These are phyloP conservation scores for Arthrobotrys conoides DNA, from an alignment of 2,329 filamentous ascomycete genomes.

Conservation along the genomic window DNA sequence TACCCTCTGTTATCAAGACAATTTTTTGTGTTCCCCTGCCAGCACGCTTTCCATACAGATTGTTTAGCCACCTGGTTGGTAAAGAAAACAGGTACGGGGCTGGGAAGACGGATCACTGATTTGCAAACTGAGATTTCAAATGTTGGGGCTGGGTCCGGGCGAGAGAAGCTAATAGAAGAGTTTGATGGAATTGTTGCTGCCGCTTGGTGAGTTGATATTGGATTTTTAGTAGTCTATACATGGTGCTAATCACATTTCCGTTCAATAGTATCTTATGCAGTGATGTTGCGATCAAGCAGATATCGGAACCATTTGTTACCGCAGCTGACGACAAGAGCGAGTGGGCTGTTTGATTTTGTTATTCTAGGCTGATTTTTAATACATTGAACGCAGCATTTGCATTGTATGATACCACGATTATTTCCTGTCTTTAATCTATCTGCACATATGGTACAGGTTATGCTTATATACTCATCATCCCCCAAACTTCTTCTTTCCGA, in stretches of 20 bases:
- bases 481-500: not conserved
- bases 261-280: conserved; percentile 84
- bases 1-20: conserved; percentile 88
- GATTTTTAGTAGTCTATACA: conserved; percentile 14
- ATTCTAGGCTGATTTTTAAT: conserved; percentile 3
- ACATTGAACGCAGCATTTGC: not conserved
- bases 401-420: conserved; percentile 20
- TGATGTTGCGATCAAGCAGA: conserved; percentile 92
- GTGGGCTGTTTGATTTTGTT: conserved; percentile 76
- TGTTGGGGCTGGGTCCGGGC: conserved; percentile 77
- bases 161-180: conserved; percentile 87
- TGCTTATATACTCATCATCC: not conserved
- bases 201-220: conserved; percentile 77
- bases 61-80: conserved; percentile 89
- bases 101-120: conserved; percentile 84
- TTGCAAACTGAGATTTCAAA: conserved; percentile 87
- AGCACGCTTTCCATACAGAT: conserved; percentile 97
- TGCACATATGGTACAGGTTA: not conserved
- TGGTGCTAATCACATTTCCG: not conserved
- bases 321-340: conserved; percentile 80
- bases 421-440: not conserved
- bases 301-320: conserved; percentile 91
- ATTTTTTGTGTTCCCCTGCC: conserved; percentile 98
- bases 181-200: conserved; percentile 92
- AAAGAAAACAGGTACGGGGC: conserved; percentile 81